A percentile compares a stretch with the other conserved stretches of the same genome.
Evolutionary conservation across 345 rosid species (phyloP).

Genomic region (Gynandropsis gynandra): DNA sequence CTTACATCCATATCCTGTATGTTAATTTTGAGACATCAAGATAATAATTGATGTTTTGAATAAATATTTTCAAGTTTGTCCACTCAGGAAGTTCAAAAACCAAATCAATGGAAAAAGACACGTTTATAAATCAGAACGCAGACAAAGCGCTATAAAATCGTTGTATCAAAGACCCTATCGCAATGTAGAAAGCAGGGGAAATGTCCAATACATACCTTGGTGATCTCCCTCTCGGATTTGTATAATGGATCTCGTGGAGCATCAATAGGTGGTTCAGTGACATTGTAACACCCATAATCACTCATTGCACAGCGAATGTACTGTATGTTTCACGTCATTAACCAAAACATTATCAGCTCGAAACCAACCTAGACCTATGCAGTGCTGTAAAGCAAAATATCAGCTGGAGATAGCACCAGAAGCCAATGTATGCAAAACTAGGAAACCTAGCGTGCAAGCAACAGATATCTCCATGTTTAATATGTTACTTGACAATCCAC

Average conservation of each 20-base stretch:
- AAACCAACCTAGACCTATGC: not conserved
- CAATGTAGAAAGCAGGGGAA: not conserved
- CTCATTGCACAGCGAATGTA: slow-evolving; percentile 80
- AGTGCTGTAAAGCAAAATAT: not conserved
- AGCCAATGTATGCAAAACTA: not conserved
- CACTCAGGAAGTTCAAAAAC: not conserved
- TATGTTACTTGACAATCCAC: no score
- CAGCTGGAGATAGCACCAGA: not conserved
- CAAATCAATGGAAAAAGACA: not conserved
- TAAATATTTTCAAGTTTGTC: slow-evolving; percentile 6
- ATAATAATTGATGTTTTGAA: slow-evolving; percentile 5
- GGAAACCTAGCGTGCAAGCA: not conserved
- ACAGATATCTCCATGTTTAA: not conserved
- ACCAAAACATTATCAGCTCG: slow-evolving; percentile 6
- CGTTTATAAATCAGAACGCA: not conserved
- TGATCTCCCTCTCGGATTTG: slow-evolving; percentile 66
- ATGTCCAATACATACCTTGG: slow-evolving; percentile 45
- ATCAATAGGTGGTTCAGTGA: slow-evolving; percentile 88
- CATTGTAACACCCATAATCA: slow-evolving; percentile 77
- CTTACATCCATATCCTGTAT: no score
- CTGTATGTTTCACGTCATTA: slow-evolving; percentile 34
- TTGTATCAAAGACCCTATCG: slow-evolving; percentile 7
- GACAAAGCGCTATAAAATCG: not conserved
- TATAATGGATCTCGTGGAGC: slow-evolving; percentile 86
- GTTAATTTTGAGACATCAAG: not conserved